Conservation (phyloP, 129 eudicot species). For the carrot (Daucus carota) region DNA sequence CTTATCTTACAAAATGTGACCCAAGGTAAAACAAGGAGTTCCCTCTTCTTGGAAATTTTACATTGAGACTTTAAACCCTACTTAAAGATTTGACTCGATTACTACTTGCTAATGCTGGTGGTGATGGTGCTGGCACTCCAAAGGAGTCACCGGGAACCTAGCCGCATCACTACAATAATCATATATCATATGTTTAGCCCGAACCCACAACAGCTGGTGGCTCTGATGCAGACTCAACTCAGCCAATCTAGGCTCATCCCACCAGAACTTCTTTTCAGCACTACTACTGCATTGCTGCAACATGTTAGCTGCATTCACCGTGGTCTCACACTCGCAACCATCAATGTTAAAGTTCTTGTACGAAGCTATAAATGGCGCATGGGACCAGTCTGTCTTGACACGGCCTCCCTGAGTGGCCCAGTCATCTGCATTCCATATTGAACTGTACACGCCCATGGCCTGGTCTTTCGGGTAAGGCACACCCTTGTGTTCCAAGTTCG, state of each 20-base stretch:
- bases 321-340: conserved; percentile 43
- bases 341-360: conserved; percentile 59
- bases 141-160: conserved; percentile 55
- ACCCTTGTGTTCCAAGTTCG: conserved; percentile 73
- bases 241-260: conserved; percentile 69
- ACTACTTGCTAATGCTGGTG: conserved; percentile 22
- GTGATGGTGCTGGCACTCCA: conserved; percentile 73
- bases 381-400: conserved; percentile 81
- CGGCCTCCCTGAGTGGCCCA: conserved; percentile 96
- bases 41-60: neutral
- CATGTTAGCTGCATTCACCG: neutral
- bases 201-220: conserved; percentile 82
- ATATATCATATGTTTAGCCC: conserved; percentile 76
- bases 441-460: conserved; percentile 87
- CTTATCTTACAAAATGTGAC: neutral
- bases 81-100: neutral
- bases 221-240: conserved; percentile 75
- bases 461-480: conserved; percentile 77
- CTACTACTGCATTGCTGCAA: conserved; percentile 34
- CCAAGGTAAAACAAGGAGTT: neutral
- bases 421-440: conserved; percentile 92
- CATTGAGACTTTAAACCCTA: neutral
- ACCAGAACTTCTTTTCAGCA: conserved; percentile 35
- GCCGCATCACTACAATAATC: conserved; percentile 67
- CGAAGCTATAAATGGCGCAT: conserved; percentile 70